Percentiles rank a stretch among this genome's conserved stretches.
phyloP scores from a whole-genome alignment of 805 yeast genomes.

The Metschnikowia drakensbergensis region DNA sequence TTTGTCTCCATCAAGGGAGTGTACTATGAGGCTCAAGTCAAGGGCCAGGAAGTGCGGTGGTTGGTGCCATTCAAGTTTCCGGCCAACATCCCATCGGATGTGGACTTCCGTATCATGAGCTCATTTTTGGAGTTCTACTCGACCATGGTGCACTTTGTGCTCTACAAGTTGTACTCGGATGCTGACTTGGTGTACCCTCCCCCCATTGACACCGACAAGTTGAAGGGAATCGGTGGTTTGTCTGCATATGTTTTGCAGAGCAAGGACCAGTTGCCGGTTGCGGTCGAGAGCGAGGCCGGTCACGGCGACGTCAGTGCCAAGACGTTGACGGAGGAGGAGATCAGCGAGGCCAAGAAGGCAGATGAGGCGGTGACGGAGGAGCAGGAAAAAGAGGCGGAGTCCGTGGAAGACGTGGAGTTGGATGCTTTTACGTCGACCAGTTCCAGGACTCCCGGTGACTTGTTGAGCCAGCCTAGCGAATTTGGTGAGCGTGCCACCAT shows the following conservation, averaged over 20 bases:
- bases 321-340: constrained; percentile 38
- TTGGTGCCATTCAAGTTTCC: constrained; percentile 96
- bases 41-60: constrained; percentile 95
- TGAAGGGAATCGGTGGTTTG: constrained; percentile 87
- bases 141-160: constrained; percentile 81
- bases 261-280: constrained; percentile 17
- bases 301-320: constrained; percentile 29
- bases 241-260: constrained; percentile 74
- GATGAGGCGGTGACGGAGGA: constrained; percentile 43
- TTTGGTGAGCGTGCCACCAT: constrained; percentile 56
- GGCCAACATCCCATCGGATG: constrained; percentile 87
- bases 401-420: constrained; percentile 32
- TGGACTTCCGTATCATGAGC: constrained; percentile 94
- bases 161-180: constrained; percentile 82
- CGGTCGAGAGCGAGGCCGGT: constrained; percentile 14
- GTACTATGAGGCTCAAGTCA: constrained; percentile 84
- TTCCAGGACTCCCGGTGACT: constrained; percentile 60
- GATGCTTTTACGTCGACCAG: constrained; percentile 68
- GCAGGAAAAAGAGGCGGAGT: constrained; percentile 13
- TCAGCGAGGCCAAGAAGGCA: constrained; percentile 52
- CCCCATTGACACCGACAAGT: constrained; percentile 62
- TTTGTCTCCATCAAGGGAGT: constrained; percentile 97
- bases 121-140: constrained; percentile 95
- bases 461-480: constrained; percentile 61
- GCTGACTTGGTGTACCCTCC: constrained; percentile 90